A percentile compares a stretch with the other conserved stretches of the same genome.
Evolutionary conservation across 108 stramenopile species (phyloP).

Genomic region (Phaeodactylum tricornutum): DNA sequence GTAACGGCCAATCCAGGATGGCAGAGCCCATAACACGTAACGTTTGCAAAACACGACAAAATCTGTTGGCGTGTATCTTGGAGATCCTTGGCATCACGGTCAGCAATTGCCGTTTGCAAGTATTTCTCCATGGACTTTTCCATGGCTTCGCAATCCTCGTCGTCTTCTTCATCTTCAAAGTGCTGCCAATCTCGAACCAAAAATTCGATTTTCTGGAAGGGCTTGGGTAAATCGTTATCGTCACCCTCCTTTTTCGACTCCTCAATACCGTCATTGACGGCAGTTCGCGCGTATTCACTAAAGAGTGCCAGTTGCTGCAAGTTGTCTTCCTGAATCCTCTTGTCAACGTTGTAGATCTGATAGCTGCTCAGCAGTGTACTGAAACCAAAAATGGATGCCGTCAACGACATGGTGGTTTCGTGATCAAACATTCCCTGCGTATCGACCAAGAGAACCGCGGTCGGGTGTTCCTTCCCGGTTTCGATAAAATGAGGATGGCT

Average conservation of each 20-base stretch:
- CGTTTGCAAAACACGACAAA: slow-evolving; percentile 79
- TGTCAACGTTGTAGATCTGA: slow-evolving; percentile 98
- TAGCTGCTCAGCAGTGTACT: slow-evolving; percentile 84
- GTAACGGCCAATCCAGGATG: slow-evolving; percentile 94
- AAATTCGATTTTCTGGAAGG: slow-evolving; percentile 96
- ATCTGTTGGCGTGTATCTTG: slow-evolving; percentile 93
- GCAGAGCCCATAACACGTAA: slow-evolving; percentile 85
- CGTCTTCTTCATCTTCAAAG: slow-evolving; percentile 81
- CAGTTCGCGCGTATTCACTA: slow-evolving; percentile 94
- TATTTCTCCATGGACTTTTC: slow-evolving; percentile 83
- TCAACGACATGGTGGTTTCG: slow-evolving; percentile 94
- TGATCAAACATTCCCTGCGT: slow-evolving; percentile 99
- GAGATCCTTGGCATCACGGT: slow-evolving; percentile 82
- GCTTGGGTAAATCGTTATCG: slow-evolving; percentile 29
- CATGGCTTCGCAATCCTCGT: slow-evolving; percentile 64
- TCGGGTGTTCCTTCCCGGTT: slow-evolving; percentile 44
- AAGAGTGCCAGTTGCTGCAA: slow-evolving; percentile 97
- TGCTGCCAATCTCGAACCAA: slow-evolving; percentile 98
- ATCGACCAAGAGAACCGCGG: slow-evolving; percentile 93
- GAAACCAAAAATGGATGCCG: slow-evolving; percentile 94
- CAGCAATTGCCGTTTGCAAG: slow-evolving; percentile 65
- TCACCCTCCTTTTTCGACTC: slow-evolving; percentile 35
- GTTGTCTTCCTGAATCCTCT: slow-evolving; percentile 97
- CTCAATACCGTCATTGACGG: too few species aligned
- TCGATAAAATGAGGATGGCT: slow-evolving; percentile 83